Base-by-base conservation (phyloP, 192 early-diverging fungal genomes). In the Backusella macrospora region DNA sequence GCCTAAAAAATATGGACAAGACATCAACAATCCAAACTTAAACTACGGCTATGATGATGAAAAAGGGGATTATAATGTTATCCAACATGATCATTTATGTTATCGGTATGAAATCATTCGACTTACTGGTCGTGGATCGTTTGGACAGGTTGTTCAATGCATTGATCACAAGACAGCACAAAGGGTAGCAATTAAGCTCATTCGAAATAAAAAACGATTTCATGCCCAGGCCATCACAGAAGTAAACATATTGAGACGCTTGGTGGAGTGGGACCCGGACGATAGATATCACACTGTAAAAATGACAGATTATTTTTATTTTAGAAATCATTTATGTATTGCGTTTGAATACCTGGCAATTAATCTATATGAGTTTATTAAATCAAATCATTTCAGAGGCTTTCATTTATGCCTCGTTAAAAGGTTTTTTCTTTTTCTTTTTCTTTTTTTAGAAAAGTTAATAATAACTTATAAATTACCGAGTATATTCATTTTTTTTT, bases 351-450 rank as follows among this genome's bases (percentile, higher is more conserved):
- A 95, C 65, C 86, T 99, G 46, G 94, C 92, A 29, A 91, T 95
- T 68, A 99, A 99, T 72, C 82, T 99, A 70, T 99, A 99, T 81
- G 98, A 99, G 76, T 98, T 96, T 85, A 90, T 99, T 71, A 97
- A 97, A 84, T 93, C 89, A 14, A 92, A 96, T 75, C 86, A 92
- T 68, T 99, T 97, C 85, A 84, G 91, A 39, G 98, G 98, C 5
- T 95, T 94, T 43, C 90, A 90, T 79, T 71, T 94, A 49, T 90
- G 88, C 29, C 88, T 95, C 6, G 89, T 95, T 47, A 84, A 85
- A 77, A 76, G 85, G 87, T 92, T 52, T 34, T 34, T 34, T 34
- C n/a, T n/a, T n/a, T n/a, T n/a, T n/a, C n/a, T n/a, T n/a, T n/a
- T n/a, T n/a, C n/a, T 34, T 34, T 34, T 34, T 34, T 34, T 34